These are phyloP conservation scores for Lasiosphaeris hirsuta DNA, from an alignment of 495 filamentous ascomycete genomes.

Conservation along the genomic window DNA sequence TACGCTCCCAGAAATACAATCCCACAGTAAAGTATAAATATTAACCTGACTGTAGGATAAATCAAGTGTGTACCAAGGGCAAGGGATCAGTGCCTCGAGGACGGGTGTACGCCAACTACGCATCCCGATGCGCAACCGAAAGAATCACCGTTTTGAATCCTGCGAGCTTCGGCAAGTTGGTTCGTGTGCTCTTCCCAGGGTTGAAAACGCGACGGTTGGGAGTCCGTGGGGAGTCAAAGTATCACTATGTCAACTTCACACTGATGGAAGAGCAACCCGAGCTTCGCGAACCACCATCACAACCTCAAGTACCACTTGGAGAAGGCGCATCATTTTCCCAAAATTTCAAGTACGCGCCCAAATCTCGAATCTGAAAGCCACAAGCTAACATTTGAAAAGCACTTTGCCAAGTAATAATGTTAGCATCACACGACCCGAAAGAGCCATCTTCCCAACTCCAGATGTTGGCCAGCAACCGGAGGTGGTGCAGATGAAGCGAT, in stretches of 20 bases:
- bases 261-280: conserved; percentile 62
- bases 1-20: conserved; percentile 40
- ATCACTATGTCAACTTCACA: conserved; percentile 90
- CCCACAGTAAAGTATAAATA: not conserved
- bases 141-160: conserved; percentile 91
- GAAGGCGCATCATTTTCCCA: conserved; percentile 38
- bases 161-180: conserved; percentile 95
- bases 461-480: conserved; percentile 34
- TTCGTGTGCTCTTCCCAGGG: conserved; percentile 91
- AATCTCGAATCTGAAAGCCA: not conserved
- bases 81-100: conserved; percentile 85
- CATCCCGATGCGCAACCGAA: conserved; percentile 82
- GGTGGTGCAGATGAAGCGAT: conserved; percentile 16
- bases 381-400: conserved; percentile 19
- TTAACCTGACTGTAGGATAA: conserved; percentile 60
- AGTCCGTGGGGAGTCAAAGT: conserved; percentile 95
- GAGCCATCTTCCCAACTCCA: conserved; percentile 69
- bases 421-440: conserved; percentile 44
- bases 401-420: conserved; percentile 22
- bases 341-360: conserved; percentile 36
- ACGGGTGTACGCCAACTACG: conserved; percentile 91
- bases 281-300: conserved; percentile 32
- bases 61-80: conserved; percentile 72
- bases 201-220: conserved; percentile 88
- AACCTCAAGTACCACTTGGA: conserved; percentile 35